A percentile compares a stretch with the other conserved stretches of the same genome.
phyloP scores from a whole-genome alignment of 768 basidiomycete genomes.

The Agrocybe praecox region DNA sequence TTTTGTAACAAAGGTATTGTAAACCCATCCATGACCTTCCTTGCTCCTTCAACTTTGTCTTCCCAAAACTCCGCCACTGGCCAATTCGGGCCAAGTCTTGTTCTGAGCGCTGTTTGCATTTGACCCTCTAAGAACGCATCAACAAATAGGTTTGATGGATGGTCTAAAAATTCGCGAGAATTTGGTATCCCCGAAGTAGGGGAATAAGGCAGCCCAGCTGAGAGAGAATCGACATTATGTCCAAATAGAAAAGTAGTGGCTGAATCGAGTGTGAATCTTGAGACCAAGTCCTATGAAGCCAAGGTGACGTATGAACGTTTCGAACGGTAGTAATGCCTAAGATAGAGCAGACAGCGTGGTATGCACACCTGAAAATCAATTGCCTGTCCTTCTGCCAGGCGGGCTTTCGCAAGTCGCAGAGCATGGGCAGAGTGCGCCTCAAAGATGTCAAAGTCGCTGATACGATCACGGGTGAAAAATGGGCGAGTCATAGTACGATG shows the following conservation, averaged over 20 bases:
- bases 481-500: slow-evolving; percentile 69
- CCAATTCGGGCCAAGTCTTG: slow-evolving; percentile 37
- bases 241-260: slow-evolving; percentile 64
- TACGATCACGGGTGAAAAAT: slow-evolving; percentile 63
- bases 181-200: slow-evolving; percentile 24
- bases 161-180: slow-evolving; percentile 26
- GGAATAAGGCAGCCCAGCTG: slow-evolving; percentile 55
- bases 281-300: slow-evolving; percentile 38
- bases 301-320: not conserved
- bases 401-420: slow-evolving; percentile 41
- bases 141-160: slow-evolving; percentile 46
- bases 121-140: slow-evolving; percentile 53
- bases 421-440: slow-evolving; percentile 51
- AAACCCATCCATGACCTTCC: slow-evolving; percentile 48
- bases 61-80: slow-evolving; percentile 49
- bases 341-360: not conserved
- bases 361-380: slow-evolving; percentile 56
- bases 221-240: slow-evolving; percentile 49
- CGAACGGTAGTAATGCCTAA: not conserved
- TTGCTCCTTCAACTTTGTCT: slow-evolving; percentile 43
- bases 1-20: slow-evolving; percentile 51
- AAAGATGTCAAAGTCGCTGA: slow-evolving; percentile 62
- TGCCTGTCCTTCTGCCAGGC: slow-evolving; percentile 46
- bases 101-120: slow-evolving; percentile 35
- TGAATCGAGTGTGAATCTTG: slow-evolving; percentile 63